A percentile compares a stretch with the other conserved stretches of the same genome.
These are phyloP conservation scores for Hordeum vulgare DNA, from an alignment of 176 grass and related monocot species.

Conservation along the genomic window DNA sequence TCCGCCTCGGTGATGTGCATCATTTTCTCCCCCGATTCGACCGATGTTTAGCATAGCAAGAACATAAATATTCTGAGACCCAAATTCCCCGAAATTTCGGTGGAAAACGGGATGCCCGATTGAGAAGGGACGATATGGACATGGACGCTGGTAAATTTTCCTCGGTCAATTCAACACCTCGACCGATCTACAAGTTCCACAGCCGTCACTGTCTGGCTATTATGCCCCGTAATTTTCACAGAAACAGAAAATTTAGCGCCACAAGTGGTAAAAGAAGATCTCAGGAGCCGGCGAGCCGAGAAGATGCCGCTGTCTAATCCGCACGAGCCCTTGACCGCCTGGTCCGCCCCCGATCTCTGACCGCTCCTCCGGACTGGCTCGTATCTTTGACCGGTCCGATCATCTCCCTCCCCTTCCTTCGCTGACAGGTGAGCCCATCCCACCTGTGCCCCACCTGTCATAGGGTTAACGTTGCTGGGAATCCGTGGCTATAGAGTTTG, in stretches of 20 bases:
- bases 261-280: not conserved
- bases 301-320: not conserved
- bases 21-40: too few species aligned
- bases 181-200: not conserved
- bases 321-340: constrained; percentile 45
- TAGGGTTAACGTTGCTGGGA: fast-evolving
- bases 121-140: not conserved
- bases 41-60: too few species aligned
- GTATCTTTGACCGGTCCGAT: constrained; percentile 1
- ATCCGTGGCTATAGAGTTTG: not conserved
- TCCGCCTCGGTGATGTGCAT: too few species aligned
- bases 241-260: not conserved
- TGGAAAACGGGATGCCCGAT: not conserved
- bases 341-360: constrained; percentile 29
- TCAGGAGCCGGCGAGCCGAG: not conserved
- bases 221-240: not conserved
- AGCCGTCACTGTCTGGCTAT: not conserved
- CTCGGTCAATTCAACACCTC: not conserved
- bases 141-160: not conserved
- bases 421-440: fast-evolving
- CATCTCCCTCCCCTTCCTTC: fast-evolving
- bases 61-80: not conserved
- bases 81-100: not conserved
- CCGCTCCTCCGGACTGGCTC: not conserved
- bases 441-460: fast-evolving